These are phyloP conservation scores for Neurospora sp. DNA, from an alignment of 495 filamentous ascomycete genomes.

Conservation along the genomic window DNA sequence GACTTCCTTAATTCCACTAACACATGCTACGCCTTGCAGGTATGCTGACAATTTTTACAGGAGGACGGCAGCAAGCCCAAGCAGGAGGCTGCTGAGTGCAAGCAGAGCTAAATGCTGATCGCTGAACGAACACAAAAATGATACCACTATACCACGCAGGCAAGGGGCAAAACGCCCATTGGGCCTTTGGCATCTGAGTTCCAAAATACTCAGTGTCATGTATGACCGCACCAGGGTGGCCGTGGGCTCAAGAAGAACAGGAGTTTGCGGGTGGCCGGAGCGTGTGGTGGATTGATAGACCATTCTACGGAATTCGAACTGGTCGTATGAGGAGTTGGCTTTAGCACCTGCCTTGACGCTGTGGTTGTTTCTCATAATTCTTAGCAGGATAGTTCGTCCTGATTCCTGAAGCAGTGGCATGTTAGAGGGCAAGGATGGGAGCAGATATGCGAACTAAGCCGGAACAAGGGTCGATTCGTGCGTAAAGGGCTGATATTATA, in stretches of 20 bases:
- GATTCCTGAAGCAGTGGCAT: not conserved
- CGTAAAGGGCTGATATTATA: not conserved
- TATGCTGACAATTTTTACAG: constrained; percentile 34
- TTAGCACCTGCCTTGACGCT: constrained; percentile 10
- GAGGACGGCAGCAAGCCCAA: constrained; percentile 94
- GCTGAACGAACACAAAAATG: not conserved
- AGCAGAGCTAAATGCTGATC: constrained; percentile 73
- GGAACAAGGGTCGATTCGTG: not conserved
- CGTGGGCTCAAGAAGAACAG: constrained; percentile 4
- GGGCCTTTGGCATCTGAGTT: constrained; percentile 3
- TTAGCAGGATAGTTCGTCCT: not conserved
- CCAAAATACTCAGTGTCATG: constrained; percentile 5
- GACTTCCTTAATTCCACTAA: constrained; percentile 13
- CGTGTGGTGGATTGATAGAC: constrained; percentile 9
- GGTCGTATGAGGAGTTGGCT: constrained; percentile 15
- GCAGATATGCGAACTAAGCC: not conserved
- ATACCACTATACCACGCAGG: not conserved
- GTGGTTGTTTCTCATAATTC: constrained; percentile 13
- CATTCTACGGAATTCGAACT: constrained; percentile 11
- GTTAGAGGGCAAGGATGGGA: not conserved
- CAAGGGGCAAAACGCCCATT: not conserved
- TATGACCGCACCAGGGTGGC: constrained; percentile 5
- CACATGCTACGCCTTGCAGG: not conserved
- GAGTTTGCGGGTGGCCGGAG: constrained; percentile 2
- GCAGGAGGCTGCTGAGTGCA: constrained; percentile 98